These are phyloP conservation scores for Stellera chamaejasme DNA, from an alignment of 345 rosid species.

Conservation along the genomic window DNA sequence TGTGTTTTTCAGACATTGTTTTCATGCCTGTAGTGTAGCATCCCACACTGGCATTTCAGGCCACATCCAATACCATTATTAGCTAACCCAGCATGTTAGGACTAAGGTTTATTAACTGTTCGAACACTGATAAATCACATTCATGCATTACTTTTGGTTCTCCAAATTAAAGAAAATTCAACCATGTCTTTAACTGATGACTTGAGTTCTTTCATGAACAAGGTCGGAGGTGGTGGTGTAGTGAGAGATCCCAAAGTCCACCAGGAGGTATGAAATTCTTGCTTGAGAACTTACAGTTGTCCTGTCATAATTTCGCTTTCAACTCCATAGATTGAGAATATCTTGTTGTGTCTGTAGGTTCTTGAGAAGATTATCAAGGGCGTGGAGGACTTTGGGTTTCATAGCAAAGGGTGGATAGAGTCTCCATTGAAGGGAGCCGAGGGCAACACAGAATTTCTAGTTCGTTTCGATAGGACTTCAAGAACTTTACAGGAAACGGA, in stretches of 20 bases:
- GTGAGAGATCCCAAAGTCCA: conserved; percentile 89
- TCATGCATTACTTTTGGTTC: too few relatives aligned
- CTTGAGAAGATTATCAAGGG: conserved; percentile 70
- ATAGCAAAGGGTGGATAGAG: conserved; percentile 69
- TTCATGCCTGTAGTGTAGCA: too few relatives aligned
- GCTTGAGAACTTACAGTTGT: background rate
- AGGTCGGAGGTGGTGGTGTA: conserved; percentile 96
- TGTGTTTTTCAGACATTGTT: background rate
- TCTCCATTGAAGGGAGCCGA: conserved; percentile 92
- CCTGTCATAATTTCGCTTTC: background rate
- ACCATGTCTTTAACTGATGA: too few relatives aligned
- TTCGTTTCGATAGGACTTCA: conserved; percentile 38
- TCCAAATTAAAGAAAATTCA: too few relatives aligned
- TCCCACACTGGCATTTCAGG: too few relatives aligned
- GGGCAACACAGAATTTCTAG: conserved; percentile 88
- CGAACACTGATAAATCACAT: too few relatives aligned
- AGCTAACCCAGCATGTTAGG: too few relatives aligned
- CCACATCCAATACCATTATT: too few relatives aligned
- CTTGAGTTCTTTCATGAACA: conserved; percentile 1
- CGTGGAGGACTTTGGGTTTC: conserved; percentile 62
- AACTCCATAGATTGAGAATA: background rate
- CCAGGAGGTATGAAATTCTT: conserved; percentile 47
- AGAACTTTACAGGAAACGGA: too few relatives aligned
- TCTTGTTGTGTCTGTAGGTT: conserved; percentile 38
- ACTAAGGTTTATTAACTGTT: too few relatives aligned